Percentiles rank a stretch among this genome's conserved stretches.
Evolutionary conservation across 2,329 filamentous ascomycete genomes (phyloP).

Genomic region (Fragosphaeria purpurea): DNA sequence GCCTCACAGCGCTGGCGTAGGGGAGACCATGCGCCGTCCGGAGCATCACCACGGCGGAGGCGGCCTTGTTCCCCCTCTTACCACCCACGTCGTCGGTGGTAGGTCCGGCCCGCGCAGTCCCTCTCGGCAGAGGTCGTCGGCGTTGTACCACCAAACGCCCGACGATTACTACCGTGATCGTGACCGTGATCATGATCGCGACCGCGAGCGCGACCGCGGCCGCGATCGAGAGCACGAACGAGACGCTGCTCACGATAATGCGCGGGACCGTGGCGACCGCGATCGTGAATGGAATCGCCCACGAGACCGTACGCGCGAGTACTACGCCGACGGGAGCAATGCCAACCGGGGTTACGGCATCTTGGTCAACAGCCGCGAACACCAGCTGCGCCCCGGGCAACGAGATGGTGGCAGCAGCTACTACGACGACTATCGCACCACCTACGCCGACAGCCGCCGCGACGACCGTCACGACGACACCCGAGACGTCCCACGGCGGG

Average conservation of each 20-base stretch:
- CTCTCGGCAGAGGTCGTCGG: constrained; percentile 20
- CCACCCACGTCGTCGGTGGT: background rate
- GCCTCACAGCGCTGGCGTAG: constrained; percentile 20
- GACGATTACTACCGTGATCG: constrained; percentile 40
- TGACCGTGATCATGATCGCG: constrained; percentile 30
- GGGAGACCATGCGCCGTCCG: background rate
- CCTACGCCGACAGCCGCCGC: constrained; percentile 4
- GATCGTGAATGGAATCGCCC: constrained; percentile 10
- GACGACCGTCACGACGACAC: background rate
- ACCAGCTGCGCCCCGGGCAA: constrained; percentile 5
- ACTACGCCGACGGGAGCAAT: constrained; percentile 11
- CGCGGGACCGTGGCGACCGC: constrained; percentile 15
- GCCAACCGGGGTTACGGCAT: constrained; percentile 11
- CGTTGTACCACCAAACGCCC: constrained; percentile 24
- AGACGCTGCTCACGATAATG: background rate
- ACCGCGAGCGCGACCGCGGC: constrained; percentile 33
- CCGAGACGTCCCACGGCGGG: background rate
- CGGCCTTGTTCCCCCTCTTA: background rate
- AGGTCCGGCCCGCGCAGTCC: constrained; percentile 15
- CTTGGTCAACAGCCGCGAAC: constrained; percentile 11
- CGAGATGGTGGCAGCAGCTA: background rate
- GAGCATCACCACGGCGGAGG: background rate
- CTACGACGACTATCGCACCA: constrained; percentile 4
- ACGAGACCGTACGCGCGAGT: constrained; percentile 7
- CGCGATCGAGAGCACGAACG: constrained; percentile 8